Percentiles rank a stretch among this genome's conserved stretches.
Evolutionary conservation across 2,329 filamentous ascomycete species (phyloP).

Genomic region (Canariomyces notabilis): DNA sequence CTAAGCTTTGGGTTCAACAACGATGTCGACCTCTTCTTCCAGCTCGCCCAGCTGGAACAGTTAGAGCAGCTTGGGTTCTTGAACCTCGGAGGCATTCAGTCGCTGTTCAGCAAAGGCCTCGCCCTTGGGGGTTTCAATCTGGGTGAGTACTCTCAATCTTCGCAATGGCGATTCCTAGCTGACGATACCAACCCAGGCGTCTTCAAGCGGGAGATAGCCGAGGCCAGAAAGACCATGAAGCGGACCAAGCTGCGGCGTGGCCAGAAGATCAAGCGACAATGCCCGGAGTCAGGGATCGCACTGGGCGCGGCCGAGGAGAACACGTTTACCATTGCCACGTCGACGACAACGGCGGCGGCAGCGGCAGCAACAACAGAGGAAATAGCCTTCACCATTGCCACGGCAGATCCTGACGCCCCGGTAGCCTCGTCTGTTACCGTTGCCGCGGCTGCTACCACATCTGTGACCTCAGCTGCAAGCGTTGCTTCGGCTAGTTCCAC

Average conservation of each 20-base stretch:
- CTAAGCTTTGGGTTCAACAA: constrained; percentile 24
- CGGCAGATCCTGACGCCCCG: constrained; percentile 1
- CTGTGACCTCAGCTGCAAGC: constrained; percentile 1
- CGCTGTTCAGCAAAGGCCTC: constrained; percentile 27
- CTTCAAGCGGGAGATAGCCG: constrained; percentile 29
- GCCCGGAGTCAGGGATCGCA: constrained; percentile 7
- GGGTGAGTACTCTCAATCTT: constrained; percentile 11
- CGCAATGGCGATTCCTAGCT: background rate
- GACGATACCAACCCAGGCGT: constrained; percentile 18
- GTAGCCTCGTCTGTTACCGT: background rate
- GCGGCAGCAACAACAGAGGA: background rate
- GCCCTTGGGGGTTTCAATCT: constrained; percentile 24
- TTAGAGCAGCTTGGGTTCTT: constrained; percentile 29
- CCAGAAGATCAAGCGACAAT: constrained; percentile 25
- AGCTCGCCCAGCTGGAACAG: constrained; percentile 31
- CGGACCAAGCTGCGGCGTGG: constrained; percentile 24
- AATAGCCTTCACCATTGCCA: constrained; percentile 7
- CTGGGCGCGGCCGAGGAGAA: background rate
- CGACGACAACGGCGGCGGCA: constrained; percentile 5
- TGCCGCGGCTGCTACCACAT: constrained; percentile 3
- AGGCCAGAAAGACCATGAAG: constrained; percentile 27
- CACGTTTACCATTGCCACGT: constrained; percentile 8
- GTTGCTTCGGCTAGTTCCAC: constrained; percentile 10
- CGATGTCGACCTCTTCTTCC: constrained; percentile 30
- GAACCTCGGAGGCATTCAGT: constrained; percentile 26